These are phyloP conservation scores for Pulveroboletus sp. DNA, from an alignment of 768 basidiomycete species.

Conservation along the genomic window DNA sequence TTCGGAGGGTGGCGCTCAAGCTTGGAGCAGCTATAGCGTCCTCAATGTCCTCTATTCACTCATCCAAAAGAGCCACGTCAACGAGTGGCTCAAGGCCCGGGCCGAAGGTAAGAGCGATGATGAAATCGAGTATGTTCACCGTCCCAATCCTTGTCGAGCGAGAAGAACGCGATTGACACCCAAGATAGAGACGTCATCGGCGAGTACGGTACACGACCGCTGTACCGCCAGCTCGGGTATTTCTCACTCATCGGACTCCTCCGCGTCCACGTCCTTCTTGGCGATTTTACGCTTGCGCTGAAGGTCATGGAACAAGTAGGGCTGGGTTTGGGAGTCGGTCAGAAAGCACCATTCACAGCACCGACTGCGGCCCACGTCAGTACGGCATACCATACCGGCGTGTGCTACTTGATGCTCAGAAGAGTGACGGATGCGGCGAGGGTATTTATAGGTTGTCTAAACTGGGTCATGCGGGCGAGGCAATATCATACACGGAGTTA, in stretches of 20 bases:
- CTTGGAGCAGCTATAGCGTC: slow-evolving; percentile 98
- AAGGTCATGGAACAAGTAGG: slow-evolving; percentile 95
- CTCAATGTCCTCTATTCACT: slow-evolving; percentile 97
- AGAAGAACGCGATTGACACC: slow-evolving; percentile 1
- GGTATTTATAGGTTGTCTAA: slow-evolving; percentile 85
- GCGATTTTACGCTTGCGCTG: slow-evolving; percentile 91
- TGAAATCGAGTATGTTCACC: slow-evolving; percentile 67
- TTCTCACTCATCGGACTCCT: slow-evolving; percentile 94
- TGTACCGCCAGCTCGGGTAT: slow-evolving; percentile 95
- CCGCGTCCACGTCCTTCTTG: slow-evolving; percentile 92
- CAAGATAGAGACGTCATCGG: slow-evolving; percentile 72
- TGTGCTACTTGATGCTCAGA: slow-evolving; percentile 93
- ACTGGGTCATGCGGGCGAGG: slow-evolving; percentile 94
- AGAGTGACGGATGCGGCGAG: slow-evolving; percentile 95
- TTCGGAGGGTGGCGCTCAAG: slow-evolving; percentile 70
- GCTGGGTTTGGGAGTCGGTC: slow-evolving; percentile 83
- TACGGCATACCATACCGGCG: slow-evolving; percentile 92
- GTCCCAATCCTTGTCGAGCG: background rate
- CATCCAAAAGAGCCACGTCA: slow-evolving; percentile 95
- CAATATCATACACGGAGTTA: slow-evolving; percentile 96
- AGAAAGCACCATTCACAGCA: slow-evolving; percentile 89
- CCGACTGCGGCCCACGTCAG: slow-evolving; percentile 97
- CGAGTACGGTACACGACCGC: slow-evolving; percentile 84
- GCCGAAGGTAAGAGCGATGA: slow-evolving; percentile 76
- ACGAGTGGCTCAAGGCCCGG: slow-evolving; percentile 84